Evolutionary conservation across 139 green algal species (phyloP), one percentile per base, ranked within the genome.

Genomic region (Pseudopediastrum boryanum): DNA sequence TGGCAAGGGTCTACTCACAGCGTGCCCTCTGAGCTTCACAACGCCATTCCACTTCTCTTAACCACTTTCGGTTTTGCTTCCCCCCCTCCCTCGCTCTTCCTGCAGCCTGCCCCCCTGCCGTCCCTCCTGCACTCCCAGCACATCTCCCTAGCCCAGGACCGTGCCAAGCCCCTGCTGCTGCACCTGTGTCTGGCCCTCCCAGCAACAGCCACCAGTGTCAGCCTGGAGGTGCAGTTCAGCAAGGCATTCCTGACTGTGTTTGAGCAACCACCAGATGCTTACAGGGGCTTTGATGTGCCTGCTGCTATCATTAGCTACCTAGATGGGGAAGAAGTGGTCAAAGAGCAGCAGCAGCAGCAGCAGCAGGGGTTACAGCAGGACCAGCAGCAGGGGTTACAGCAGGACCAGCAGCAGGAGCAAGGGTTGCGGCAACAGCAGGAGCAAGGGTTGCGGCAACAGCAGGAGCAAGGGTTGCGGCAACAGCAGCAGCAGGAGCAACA

Each of bases 211-310:
- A 38, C n/a, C 1, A 29, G 31, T 38, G 50, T 89, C 16, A 36
- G 21, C 2, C 6, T 98, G 35, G 75, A 63, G 13, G 41, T 96
- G 5, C 48, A 78, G 27, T 96, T 96, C 79, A 84, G 85, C 35
- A 94, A 92, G 65, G 84, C 78, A 0, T 91, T 96, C 63, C 83
- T 95, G 19, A 85, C 83, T 1, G 71, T 92, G 8, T 85, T 85
- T 39, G 90, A 95, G 52, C 88, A 92, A 65, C 89, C 93, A 2
- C 90, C 92, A 0, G 92, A 96, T 77, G 88, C 92, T 10, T 88
- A 93, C 67, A 81, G 95, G 0, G 95, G 95, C 8, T 91, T 97
- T 67, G 94, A 98, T 80, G 79, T 98, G 2, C 95, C 95, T 0
- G 84, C 94, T 2, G 89, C 95, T 0, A 10, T 93, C 6, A 77